These are phyloP conservation scores for Umbilicus rupestris DNA, from an alignment of 164 flowering plant genomes.

Conservation along the genomic window DNA sequence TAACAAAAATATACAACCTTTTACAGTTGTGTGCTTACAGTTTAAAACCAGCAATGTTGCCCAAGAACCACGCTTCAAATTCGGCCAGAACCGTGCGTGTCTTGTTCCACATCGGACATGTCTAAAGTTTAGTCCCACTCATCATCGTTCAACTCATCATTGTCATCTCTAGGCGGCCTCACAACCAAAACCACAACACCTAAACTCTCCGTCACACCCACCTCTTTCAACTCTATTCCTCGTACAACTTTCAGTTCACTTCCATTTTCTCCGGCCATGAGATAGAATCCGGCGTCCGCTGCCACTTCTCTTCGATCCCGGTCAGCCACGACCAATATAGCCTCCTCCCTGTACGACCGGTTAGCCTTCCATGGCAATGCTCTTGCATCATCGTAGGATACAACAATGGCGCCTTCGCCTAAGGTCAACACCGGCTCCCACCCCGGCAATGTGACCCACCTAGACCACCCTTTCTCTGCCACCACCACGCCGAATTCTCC, in stretches of 20 bases:
- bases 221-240: conserved; percentile 50
- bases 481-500: conserved; percentile 70
- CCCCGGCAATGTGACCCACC: conserved; percentile 75
- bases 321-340: conserved; percentile 66
- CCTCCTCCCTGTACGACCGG: conserved; percentile 60
- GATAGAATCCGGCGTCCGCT: conserved; percentile 50
- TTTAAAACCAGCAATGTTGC: no score
- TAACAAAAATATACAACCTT: no score
- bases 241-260: conserved; percentile 52
- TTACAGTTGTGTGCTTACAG: no score
- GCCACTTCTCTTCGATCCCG: conserved; percentile 46
- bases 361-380: conserved; percentile 81
- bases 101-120: no score
- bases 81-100: no score
- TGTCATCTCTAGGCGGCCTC: conserved; percentile 69
- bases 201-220: conserved; percentile 42
- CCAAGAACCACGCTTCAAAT: no score
- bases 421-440: conserved; percentile 57
- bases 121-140: conserved; percentile 85
- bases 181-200: conserved; percentile 77
- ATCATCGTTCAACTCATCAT: conserved; percentile 55
- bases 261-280: conserved; percentile 28
- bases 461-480: conserved; percentile 72
- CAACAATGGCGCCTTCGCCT: conserved; percentile 49
- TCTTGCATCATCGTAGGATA: conserved; percentile 51